phyloP scores from a whole-genome alignment of 2,329 filamentous ascomycete genomes.

The Pezicula neosporulosa region DNA sequence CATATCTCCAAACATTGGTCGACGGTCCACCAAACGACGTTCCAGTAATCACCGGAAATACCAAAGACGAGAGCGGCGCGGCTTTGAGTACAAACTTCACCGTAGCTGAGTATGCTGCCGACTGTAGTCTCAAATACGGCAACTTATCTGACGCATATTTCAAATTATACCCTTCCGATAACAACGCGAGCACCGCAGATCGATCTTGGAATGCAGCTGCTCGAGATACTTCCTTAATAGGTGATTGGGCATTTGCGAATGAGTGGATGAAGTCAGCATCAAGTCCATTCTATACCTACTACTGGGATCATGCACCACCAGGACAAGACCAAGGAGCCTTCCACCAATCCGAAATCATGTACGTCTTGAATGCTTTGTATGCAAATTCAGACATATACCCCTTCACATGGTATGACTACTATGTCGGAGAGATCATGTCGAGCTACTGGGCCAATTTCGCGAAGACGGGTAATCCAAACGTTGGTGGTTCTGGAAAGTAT shows the following conservation, averaged over 20 bases:
- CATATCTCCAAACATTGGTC: not conserved
- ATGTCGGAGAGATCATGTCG: not conserved
- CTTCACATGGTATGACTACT: not conserved
- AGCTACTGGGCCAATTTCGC: constrained; percentile 1
- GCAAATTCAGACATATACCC: not conserved
- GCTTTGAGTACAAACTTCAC: not conserved
- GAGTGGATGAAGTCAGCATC: not conserved
- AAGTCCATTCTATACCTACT: not conserved
- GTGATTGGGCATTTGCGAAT: not conserved
- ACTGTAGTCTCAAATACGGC: not conserved
- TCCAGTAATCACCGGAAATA: not conserved
- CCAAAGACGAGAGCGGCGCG: not conserved
- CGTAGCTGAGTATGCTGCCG: not conserved
- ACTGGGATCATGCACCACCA: not conserved
- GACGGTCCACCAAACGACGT: not conserved
- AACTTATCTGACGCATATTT: not conserved
- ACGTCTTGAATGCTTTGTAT: not conserved
- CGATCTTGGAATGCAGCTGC: not conserved
- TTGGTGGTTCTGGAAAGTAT: not conserved
- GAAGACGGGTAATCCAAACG: not conserved
- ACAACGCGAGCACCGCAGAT: not conserved
- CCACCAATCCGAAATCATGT: not conserved
- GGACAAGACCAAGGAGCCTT: not conserved
- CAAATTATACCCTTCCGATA: not conserved
- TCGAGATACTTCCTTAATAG: not conserved